phyloP scores from a whole-genome alignment of 306 rosid species.

The Quillaja saponaria region DNA sequence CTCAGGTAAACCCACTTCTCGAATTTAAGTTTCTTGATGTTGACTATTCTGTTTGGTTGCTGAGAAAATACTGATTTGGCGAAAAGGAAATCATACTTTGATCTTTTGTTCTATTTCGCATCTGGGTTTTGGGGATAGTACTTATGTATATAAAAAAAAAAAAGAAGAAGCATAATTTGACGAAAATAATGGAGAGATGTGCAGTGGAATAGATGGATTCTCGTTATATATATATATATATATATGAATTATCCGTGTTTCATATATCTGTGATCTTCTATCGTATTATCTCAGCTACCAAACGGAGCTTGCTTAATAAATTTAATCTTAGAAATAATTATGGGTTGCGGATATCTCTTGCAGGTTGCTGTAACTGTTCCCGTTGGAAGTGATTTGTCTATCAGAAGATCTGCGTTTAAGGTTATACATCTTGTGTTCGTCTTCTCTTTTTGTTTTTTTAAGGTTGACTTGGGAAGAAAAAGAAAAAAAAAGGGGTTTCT shows the following conservation, averaged over 20 bases:
- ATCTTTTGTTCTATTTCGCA: not conserved
- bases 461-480: conserved; percentile 6
- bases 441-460: not conserved
- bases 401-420: conserved; percentile 55
- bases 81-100: not conserved
- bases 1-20: conserved; percentile 39
- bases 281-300: conserved; percentile 11
- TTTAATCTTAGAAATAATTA: not conserved
- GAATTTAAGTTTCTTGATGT: not conserved
- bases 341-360: conserved; percentile 3
- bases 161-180: too few relatives aligned
- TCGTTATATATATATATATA: not conserved
- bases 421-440: conserved; percentile 21
- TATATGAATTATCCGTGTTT: not conserved
- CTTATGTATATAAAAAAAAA: not conserved
- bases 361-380: conserved; percentile 53
- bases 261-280: not conserved
- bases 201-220: not conserved
- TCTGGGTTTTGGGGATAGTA: not conserved
- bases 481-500: too few relatives aligned
- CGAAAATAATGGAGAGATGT: not conserved
- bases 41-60: conserved; percentile 22
- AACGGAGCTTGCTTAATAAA: conserved; percentile 1
- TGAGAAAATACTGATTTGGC: not conserved
- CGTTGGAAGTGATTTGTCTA: conserved; percentile 45